These are phyloP conservation scores for Sphagnum tenellum DNA, from an alignment of 225 moss, liverwort and hornwort genomes.

Conservation along the genomic window DNA sequence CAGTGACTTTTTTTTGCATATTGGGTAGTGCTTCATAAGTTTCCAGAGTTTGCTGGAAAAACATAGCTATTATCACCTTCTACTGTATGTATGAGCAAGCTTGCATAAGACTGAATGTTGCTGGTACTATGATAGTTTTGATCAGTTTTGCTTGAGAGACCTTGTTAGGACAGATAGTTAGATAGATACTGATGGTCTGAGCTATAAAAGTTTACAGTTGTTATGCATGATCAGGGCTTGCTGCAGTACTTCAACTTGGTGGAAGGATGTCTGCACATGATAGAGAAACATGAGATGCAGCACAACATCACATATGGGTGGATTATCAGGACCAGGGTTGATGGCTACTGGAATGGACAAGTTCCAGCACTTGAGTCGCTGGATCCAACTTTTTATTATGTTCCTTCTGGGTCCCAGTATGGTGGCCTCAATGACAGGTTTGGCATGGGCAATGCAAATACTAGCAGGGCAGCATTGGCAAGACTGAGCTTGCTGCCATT, in stretches of 20 bases:
- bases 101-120: too few relatives aligned
- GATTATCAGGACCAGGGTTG: conserved; percentile 85
- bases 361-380: conserved; percentile 42
- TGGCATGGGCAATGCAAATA: conserved; percentile 50
- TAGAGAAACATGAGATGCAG: conserved; percentile 38
- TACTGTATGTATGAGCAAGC: too few relatives aligned
- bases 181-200: too few relatives aligned
- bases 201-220: not conserved
- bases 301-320: conserved; percentile 62
- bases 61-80: too few relatives aligned
- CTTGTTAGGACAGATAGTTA: too few relatives aligned
- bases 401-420: conserved; percentile 65
- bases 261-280: conserved; percentile 79
- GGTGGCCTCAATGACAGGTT: conserved; percentile 89
- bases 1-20: too few relatives aligned
- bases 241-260: conserved; percentile 88
- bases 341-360: conserved; percentile 78
- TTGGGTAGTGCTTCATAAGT: too few relatives aligned
- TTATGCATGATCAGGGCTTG: conserved; percentile 57
- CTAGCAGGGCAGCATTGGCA: conserved; percentile 55
- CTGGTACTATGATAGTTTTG: too few relatives aligned
- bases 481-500: conserved; percentile 58
- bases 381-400: conserved; percentile 47
- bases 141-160: too few relatives aligned
- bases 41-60: too few relatives aligned